Conservation (phyloP, 805 yeast genomes). For the Pichia membranifaciens region DNA sequence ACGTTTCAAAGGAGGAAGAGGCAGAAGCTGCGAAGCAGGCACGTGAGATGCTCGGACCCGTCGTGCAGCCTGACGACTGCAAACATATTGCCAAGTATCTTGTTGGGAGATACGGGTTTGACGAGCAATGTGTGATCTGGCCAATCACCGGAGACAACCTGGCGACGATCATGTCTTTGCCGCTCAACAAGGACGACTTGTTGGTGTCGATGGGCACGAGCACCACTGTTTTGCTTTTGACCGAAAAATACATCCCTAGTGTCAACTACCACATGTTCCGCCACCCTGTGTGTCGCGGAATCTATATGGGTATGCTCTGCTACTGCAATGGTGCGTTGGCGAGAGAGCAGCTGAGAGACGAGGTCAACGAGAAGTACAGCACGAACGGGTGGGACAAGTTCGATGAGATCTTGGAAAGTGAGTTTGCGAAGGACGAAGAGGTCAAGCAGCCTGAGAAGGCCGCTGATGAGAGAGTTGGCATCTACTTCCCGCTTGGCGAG, state of each 20-base stretch:
- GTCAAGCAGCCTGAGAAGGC: too few species aligned
- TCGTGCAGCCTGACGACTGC: slow-evolving; percentile 42
- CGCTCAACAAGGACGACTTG: slow-evolving; percentile 69
- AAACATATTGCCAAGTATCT: slow-evolving; percentile 59
- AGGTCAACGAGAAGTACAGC: slow-evolving; percentile 42
- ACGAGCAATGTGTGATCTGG: slow-evolving; percentile 49
- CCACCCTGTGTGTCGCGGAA: slow-evolving; percentile 73
- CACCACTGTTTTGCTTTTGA: slow-evolving; percentile 80
- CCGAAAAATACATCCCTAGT: slow-evolving; percentile 71
- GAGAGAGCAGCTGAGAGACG: slow-evolving; percentile 68
- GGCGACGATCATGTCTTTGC: slow-evolving; percentile 81
- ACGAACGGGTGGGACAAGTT: slow-evolving; percentile 52
- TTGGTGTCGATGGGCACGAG: slow-evolving; percentile 84
- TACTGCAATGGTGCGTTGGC: slow-evolving; percentile 90
- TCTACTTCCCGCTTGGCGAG: slow-evolving; percentile 86
- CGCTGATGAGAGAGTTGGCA: slow-evolving; percentile 44
- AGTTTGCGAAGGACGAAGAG: slow-evolving; percentile 10
- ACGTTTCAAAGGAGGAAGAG: slow-evolving; percentile 23
- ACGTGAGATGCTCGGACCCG: slow-evolving; percentile 46
- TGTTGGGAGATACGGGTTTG: slow-evolving; percentile 58
- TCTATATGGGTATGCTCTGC: slow-evolving; percentile 93
- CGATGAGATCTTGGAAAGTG: slow-evolving; percentile 44
- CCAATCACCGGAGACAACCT: slow-evolving; percentile 89
- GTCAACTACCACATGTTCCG: slow-evolving; percentile 78
- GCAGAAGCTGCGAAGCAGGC: slow-evolving; percentile 36